Evolutionary conservation across 805 yeast genomes (phyloP).

Genomic region (Kodamaea nitidulidarum): DNA sequence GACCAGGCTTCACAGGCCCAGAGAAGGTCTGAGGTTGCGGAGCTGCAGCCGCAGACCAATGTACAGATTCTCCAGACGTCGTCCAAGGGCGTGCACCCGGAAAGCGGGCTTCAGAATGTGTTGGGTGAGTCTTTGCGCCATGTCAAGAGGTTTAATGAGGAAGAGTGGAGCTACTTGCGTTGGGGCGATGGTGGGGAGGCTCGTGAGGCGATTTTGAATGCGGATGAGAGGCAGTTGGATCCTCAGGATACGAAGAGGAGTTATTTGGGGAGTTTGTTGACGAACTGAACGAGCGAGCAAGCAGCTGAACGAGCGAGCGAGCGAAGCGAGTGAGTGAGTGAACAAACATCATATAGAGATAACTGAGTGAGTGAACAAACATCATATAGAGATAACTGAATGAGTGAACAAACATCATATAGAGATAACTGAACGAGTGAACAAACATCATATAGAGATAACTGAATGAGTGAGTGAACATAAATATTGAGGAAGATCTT

Average conservation of each 20-base stretch:
- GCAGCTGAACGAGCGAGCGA: background rate
- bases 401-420: too few relatives aligned
- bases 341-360: too few relatives aligned
- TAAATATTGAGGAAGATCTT: too few relatives aligned
- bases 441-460: too few relatives aligned
- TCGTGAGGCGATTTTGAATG: conserved; percentile 13
- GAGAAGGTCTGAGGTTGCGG: conserved; percentile 27
- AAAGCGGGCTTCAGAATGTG: conserved; percentile 26
- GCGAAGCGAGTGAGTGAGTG: conserved; percentile 2
- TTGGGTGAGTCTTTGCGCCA: conserved; percentile 39
- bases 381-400: too few relatives aligned
- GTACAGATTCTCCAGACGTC: conserved; percentile 42
- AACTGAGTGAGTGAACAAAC: too few relatives aligned
- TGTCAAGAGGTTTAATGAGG: conserved; percentile 39
- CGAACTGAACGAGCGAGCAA: background rate
- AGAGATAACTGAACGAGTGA: too few relatives aligned
- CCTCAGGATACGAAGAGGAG: conserved; percentile 24
- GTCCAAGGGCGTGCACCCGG: conserved; percentile 26
- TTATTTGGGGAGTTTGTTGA: conserved; percentile 23
- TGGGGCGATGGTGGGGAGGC: conserved; percentile 25
- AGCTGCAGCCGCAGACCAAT: conserved; percentile 19
- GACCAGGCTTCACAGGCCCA: conserved; percentile 42
- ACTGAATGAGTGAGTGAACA: too few relatives aligned
- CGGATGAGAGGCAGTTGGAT: conserved; percentile 17
- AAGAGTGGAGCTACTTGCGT: conserved; percentile 32